Percentiles rank a stretch among this genome's conserved stretches.
Evolutionary conservation across 2,329 filamentous ascomycete genomes (phyloP).

Genomic region (Pyricularia pennisetigena): DNA sequence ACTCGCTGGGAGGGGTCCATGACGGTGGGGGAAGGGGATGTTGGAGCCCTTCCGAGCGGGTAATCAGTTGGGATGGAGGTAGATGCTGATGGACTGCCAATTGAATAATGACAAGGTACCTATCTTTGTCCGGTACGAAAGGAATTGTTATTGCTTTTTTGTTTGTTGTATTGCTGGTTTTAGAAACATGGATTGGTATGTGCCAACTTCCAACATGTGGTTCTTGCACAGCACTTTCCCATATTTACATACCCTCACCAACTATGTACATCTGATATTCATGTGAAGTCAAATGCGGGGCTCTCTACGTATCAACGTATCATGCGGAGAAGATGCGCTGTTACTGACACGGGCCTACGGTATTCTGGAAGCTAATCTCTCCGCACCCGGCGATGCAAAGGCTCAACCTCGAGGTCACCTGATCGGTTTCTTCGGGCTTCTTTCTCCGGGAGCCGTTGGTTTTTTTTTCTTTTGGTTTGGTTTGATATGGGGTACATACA

Average conservation of each 20-base stretch:
- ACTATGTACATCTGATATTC: not conserved
- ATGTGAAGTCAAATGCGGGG: not conserved
- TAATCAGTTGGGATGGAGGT: not conserved
- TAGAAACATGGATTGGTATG: not conserved
- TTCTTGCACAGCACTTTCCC: not conserved
- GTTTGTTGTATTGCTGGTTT: not conserved
- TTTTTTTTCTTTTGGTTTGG: too few relatives aligned
- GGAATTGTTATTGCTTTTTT: not conserved
- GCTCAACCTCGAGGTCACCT: not conserved
- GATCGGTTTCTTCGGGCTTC: not conserved
- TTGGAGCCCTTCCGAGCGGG: not conserved
- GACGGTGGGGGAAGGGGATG: not conserved
- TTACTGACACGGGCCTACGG: not conserved
- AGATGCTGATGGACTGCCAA: not conserved
- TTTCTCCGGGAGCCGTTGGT: not conserved
- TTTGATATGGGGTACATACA: too few relatives aligned
- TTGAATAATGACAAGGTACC: not conserved
- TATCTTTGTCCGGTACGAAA: not conserved
- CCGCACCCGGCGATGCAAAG: not conserved
- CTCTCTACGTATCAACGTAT: not conserved
- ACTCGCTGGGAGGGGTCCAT: constrained; percentile 23
- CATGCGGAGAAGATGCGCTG: not conserved
- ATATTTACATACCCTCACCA: not conserved
- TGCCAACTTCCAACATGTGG: not conserved
- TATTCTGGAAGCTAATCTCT: not conserved